Evolutionary conservation across 371 early-diverging fungal species (phyloP), one percentile per base, ranked within the genome.

Genomic region (Encephalitozoon intestinalis): DNA sequence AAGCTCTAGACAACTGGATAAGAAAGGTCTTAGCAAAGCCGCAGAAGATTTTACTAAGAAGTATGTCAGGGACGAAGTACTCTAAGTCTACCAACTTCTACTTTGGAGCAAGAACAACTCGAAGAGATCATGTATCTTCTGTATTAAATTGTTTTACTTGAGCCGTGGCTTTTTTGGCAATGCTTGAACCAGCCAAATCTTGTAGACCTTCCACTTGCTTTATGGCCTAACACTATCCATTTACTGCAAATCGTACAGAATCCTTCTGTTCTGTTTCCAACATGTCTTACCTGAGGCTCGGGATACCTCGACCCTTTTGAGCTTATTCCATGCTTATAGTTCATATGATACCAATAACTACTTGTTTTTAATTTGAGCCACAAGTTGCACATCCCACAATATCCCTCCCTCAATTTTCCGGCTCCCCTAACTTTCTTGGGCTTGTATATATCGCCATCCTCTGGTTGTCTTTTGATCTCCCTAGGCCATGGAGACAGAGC

Each of bases 281-380:
- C 30, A 12, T 26, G 44, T 50, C 64, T 51, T 8, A 78, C 41
- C 15, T 63, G 40, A 28, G 81, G 81, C 34, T 76, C 70, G 6
- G 84, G 84, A 51, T 77, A 77, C 58, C 54, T 76, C 30, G 43
- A 15, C 28, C 81, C 81, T 7, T 70, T 66, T 6, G 76, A 75
- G 58, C 58, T 81, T 28, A 83, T 79, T 9, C 84, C 84, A 73
- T 83, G 84, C 52, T 71, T 83, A 72, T 71, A 83, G 58, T 83
- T 83, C 84, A 83, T 83, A 52, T 83, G 81, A 63, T 83, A 83
- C 81, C 84, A 83, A 50, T 81, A 83, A 37, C 72, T 74, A 66
- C 79, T 79, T 23, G 76, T 83, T 43, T 81, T 83, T 21, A 83
- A 34, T n/a, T 58, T 78, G 34, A 77, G 77, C 80, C 81, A 83